phyloP scores from a whole-genome alignment of 345 rosid species.

The Camelina laxa region DNA sequence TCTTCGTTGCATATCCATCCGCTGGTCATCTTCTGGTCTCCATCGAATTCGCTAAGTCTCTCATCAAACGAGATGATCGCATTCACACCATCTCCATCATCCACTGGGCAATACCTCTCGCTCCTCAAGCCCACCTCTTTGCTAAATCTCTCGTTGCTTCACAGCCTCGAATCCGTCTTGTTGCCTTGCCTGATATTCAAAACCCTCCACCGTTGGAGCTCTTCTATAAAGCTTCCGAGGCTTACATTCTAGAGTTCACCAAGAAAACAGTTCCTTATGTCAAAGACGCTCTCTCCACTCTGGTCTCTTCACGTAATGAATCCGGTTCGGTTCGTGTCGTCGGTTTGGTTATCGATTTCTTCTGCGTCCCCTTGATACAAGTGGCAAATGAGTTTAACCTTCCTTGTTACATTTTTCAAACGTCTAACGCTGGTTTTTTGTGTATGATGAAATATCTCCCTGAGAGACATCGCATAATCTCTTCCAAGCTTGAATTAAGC shows the following conservation, averaged over 20 bases:
- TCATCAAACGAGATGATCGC: slow-evolving; percentile 46
- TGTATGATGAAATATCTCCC: slow-evolving; percentile 50
- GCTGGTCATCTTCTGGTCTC: slow-evolving; percentile 56
- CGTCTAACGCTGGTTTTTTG: slow-evolving; percentile 46
- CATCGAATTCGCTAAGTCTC: slow-evolving; percentile 53
- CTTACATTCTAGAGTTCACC: slow-evolving; percentile 37
- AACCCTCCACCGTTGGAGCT: slow-evolving; percentile 41
- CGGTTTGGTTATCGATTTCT: slow-evolving; percentile 56
- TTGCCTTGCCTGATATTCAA: slow-evolving; percentile 31
- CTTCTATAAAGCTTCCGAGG: slow-evolving; percentile 33
- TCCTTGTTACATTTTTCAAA: slow-evolving; percentile 57
- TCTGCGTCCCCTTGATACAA: slow-evolving; percentile 52
- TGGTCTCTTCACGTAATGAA: slow-evolving; percentile 10
- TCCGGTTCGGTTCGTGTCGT: slow-evolving; percentile 39
- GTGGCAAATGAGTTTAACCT: slow-evolving; percentile 48
- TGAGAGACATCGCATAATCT: slow-evolving; percentile 32
- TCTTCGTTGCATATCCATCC: slow-evolving; percentile 37
- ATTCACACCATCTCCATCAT: slow-evolving; percentile 44
- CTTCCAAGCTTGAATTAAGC: slow-evolving; percentile 18
- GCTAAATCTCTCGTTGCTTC: slow-evolving; percentile 39
- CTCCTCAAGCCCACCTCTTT: slow-evolving; percentile 34
- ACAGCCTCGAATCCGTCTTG: slow-evolving; percentile 33
- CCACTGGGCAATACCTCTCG: slow-evolving; percentile 33
- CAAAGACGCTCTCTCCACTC: slow-evolving; percentile 32
- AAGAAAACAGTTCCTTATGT: slow-evolving; percentile 41